These are phyloP conservation scores for Hypoxylon sp. DNA, from an alignment of 2,329 filamentous ascomycete species.

Conservation along the genomic window DNA sequence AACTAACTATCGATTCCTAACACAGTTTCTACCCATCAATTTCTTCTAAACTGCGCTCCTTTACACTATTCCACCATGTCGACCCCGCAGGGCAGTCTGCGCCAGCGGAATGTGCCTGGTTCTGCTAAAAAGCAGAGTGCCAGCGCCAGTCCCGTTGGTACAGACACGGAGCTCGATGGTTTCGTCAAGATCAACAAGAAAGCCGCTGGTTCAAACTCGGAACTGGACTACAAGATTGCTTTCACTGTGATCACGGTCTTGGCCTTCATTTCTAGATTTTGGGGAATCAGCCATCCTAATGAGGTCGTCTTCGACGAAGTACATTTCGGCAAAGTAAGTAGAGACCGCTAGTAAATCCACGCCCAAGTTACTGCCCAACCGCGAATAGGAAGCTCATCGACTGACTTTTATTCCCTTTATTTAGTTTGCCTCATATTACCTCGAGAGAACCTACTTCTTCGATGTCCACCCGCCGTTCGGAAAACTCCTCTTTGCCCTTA, in stretches of 20 bases:
- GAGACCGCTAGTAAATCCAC: background rate
- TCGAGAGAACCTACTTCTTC: conserved; percentile 99
- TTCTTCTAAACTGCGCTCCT: conserved; percentile 43
- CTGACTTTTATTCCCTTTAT: conserved; percentile 37
- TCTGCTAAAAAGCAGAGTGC: conserved; percentile 66
- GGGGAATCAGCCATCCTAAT: conserved; percentile 93
- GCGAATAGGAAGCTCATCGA: conserved; percentile 23
- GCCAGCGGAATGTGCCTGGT: conserved; percentile 69
- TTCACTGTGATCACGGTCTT: conserved; percentile 83
- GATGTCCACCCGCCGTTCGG: conserved; percentile 98
- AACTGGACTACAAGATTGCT: conserved; percentile 88
- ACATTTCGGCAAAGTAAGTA: conserved; percentile 95
- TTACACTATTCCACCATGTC: conserved; percentile 58
- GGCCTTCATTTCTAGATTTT: conserved; percentile 94
- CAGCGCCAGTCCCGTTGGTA: conserved; percentile 56
- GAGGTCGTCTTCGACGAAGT: conserved; percentile 99
- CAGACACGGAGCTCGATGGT: conserved; percentile 67
- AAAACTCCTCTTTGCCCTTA: conserved; percentile 96
- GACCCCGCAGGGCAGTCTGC: conserved; percentile 71
- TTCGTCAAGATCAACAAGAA: conserved; percentile 61
- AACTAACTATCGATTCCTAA: conserved; percentile 28
- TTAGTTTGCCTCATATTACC: conserved; percentile 84
- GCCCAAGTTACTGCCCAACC: background rate
- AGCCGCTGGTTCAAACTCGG: conserved; percentile 63
- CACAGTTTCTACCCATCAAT: conserved; percentile 29